Conservation (phyloP, 1,284 basidiomycete genomes). For the Cystobasidium sp. region DNA sequence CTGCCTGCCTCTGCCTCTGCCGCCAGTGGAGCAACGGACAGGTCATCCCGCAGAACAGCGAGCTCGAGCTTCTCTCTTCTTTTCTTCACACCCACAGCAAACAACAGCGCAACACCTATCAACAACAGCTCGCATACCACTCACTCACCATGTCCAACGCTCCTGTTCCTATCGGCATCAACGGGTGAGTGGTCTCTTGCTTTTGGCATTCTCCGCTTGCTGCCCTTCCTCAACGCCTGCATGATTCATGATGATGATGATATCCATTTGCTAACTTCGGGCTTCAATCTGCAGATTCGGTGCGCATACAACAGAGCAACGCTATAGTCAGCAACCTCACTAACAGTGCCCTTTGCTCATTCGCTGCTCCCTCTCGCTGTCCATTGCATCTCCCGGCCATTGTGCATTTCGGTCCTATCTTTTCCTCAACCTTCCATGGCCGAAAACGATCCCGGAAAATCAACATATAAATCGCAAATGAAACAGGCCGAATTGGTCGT, state of each 20-base stretch:
- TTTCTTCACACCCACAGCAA: not conserved
- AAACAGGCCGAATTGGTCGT: slow-evolving; percentile 90
- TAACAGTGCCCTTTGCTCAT: not conserved
- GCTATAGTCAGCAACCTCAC: not conserved
- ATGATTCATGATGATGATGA: not conserved
- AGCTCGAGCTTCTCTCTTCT: not conserved
- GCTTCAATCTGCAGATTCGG: not conserved
- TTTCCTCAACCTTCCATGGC: slow-evolving; percentile 24
- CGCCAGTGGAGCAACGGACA: not conserved
- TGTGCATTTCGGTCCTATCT: not conserved
- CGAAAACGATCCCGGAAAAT: not conserved
- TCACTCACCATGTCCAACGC: slow-evolving; percentile 19
- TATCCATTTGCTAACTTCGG: not conserved
- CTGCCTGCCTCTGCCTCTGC: not conserved
- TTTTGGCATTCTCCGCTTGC: not conserved
- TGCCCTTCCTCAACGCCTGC: no score
- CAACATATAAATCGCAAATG: not conserved
- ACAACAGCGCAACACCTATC: not conserved
- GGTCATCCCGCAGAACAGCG: not conserved
- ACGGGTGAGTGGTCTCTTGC: slow-evolving; percentile 34
- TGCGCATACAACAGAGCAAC: not conserved
- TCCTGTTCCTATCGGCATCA: slow-evolving; percentile 33
- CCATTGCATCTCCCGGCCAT: not conserved
- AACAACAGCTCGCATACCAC: not conserved
- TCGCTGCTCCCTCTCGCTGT: not conserved